Percentiles rank a stretch among this genome's conserved stretches.
These are phyloP conservation scores for Hammondia hammondi DNA, from an alignment of 169 alveolate species.

Conservation along the genomic window DNA sequence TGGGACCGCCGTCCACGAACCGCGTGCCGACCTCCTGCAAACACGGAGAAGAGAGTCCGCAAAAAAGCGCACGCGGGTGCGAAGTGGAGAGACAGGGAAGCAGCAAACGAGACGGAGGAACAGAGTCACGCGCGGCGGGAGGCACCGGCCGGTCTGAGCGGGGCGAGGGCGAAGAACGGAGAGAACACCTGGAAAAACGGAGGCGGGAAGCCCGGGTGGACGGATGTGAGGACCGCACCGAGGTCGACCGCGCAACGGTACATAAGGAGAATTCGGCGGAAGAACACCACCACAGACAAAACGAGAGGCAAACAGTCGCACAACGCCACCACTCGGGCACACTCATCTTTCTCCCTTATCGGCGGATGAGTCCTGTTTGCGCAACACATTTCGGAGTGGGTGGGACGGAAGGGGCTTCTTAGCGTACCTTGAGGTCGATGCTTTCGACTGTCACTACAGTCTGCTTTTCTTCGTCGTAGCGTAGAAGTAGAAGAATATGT, in stretches of 20 bases:
- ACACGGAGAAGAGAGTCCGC: neutral
- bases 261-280: too few species aligned
- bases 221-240: too few species aligned
- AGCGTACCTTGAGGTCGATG: neutral
- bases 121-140: too few species aligned
- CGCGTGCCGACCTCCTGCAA: conserved; percentile 51
- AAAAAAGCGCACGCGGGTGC: neutral
- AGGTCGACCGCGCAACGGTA: too few species aligned
- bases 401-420: neutral
- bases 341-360: too few species aligned
- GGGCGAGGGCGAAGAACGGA: too few species aligned
- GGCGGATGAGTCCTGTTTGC: neutral
- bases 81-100: neutral
- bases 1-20: conserved; percentile 42
- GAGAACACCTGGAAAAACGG: too few species aligned
- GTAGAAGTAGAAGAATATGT: neutral
- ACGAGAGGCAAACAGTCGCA: too few species aligned
- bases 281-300: too few species aligned
- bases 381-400: neutral
- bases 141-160: too few species aligned
- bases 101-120: neutral
- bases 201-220: too few species aligned
- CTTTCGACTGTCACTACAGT: neutral
- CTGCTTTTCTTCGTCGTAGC: neutral
- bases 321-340: too few species aligned